Conservation (phyloP, 2,329 filamentous ascomycete genomes). For the Ascochyta viciae-villosae region DNA sequence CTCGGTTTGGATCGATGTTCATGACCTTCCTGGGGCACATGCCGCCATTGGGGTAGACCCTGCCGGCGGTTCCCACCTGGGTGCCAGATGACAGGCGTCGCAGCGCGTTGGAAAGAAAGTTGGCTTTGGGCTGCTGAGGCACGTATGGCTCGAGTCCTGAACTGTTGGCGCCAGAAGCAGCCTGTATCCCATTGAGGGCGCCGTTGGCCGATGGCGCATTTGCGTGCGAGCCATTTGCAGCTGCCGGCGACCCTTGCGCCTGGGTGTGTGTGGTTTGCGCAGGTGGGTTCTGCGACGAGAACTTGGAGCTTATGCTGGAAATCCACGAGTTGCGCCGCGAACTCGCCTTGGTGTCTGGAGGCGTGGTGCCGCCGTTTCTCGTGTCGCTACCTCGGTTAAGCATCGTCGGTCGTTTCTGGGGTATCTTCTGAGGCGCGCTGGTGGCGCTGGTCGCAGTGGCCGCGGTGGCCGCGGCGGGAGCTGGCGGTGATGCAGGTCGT, state of each 20-base stretch:
- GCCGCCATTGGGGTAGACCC: conserved; percentile 66
- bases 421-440: conserved; percentile 36
- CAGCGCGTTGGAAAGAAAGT: conserved; percentile 81
- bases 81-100: conserved; percentile 75
- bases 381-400: conserved; percentile 52
- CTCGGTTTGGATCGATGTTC: conserved; percentile 82
- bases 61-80: conserved; percentile 56
- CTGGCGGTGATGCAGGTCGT: conserved; percentile 24
- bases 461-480: conserved; percentile 26
- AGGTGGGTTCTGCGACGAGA: conserved; percentile 66
- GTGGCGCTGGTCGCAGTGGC: conserved; percentile 25
- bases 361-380: conserved; percentile 38
- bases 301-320: conserved; percentile 89
- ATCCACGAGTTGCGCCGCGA: conserved; percentile 84
- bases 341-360: conserved; percentile 35
- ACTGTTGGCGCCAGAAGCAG: conserved; percentile 31
- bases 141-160: conserved; percentile 66
- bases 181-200: conserved; percentile 50
- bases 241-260: conserved; percentile 45
- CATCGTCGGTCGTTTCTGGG: conserved; percentile 51
- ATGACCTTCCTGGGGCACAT: conserved; percentile 81
- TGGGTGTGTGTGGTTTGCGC: conserved; percentile 43
- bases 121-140: conserved; percentile 77
- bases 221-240: conserved; percentile 54
- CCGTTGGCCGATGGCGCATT: conserved; percentile 59